phyloP scores from a whole-genome alignment of 352 stramenopile genomes.

The Vaucheria bursata region DNA sequence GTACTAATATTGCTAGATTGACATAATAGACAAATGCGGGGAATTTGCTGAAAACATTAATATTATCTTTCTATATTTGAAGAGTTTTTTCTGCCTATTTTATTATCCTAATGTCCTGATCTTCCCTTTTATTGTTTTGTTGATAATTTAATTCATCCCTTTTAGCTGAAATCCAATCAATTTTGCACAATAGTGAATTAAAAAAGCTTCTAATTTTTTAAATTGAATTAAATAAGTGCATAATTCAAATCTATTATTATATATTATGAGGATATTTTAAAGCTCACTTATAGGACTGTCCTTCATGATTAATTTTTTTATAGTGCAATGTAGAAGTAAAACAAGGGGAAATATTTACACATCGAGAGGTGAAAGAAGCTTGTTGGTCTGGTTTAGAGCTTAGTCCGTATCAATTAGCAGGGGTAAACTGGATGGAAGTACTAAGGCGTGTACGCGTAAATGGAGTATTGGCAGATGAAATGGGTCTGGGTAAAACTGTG shows the following conservation, averaged over 20 bases:
- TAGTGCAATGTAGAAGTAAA: background rate
- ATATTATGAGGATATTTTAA: background rate
- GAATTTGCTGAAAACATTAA: too few relatives aligned
- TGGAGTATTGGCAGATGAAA: constrained; percentile 85
- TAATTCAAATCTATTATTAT: background rate
- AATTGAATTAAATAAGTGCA: background rate
- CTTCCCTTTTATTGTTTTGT: too few relatives aligned
- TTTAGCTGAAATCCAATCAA: background rate
- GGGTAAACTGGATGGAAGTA: constrained; percentile 92
- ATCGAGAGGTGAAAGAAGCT: constrained; percentile 18
- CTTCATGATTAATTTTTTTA: background rate
- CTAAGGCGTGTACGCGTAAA: constrained; percentile 81
- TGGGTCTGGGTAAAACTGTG: constrained; percentile 83
- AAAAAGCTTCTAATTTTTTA: background rate
- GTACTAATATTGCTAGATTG: too few relatives aligned
- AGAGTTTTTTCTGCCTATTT: too few relatives aligned
- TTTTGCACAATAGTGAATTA: too few relatives aligned
- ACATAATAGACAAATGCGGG: too few relatives aligned
- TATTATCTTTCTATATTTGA: too few relatives aligned
- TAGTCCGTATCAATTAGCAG: constrained; percentile 67
- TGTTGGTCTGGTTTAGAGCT: constrained; percentile 32
- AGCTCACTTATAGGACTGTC: background rate
- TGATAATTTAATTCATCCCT: too few relatives aligned
- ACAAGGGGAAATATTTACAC: constrained; percentile 22
- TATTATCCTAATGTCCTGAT: too few relatives aligned